A percentile compares a stretch with the other conserved stretches of the same genome.
Evolutionary conservation across 2,329 filamentous ascomycete species (phyloP).

Genomic region (Colletotrichum paranaense): DNA sequence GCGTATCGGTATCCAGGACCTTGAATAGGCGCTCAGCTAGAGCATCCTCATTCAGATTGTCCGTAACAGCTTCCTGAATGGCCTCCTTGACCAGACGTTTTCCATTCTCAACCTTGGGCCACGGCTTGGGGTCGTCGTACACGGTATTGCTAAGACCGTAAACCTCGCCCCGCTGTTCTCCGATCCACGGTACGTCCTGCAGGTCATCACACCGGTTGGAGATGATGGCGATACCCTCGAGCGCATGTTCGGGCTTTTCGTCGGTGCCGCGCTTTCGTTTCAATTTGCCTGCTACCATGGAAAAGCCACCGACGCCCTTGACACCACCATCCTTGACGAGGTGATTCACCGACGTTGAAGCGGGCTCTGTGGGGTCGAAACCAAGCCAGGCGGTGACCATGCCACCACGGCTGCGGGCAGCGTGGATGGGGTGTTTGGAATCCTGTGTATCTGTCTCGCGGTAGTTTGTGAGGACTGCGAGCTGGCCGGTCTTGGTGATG

Average conservation of each 20-base stretch:
- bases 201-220: constrained; percentile 68
- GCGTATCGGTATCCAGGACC: constrained; percentile 67
- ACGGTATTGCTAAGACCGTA: constrained; percentile 73
- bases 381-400: constrained; percentile 74
- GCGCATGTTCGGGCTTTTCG: constrained; percentile 27
- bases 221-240: constrained; percentile 68
- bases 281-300: constrained; percentile 73
- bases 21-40: constrained; percentile 63
- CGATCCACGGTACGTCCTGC: constrained; percentile 69
- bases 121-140: constrained; percentile 63
- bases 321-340: constrained; percentile 65
- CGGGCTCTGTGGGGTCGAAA: constrained; percentile 57
- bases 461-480: constrained; percentile 76
- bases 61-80: constrained; percentile 52
- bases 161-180: constrained; percentile 59
- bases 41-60: constrained; percentile 55
- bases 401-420: constrained; percentile 68
- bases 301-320: constrained; percentile 74
- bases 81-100: constrained; percentile 56
- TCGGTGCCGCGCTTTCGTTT: constrained; percentile 43
- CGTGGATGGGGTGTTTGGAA: constrained; percentile 63
- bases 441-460: constrained; percentile 65
- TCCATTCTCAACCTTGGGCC: constrained; percentile 71
- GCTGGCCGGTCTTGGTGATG: constrained; percentile 67
- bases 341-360: constrained; percentile 61